These are phyloP conservation scores for Podospora pseudopauciseta DNA, from an alignment of 495 filamentous ascomycete genomes.

Conservation along the genomic window DNA sequence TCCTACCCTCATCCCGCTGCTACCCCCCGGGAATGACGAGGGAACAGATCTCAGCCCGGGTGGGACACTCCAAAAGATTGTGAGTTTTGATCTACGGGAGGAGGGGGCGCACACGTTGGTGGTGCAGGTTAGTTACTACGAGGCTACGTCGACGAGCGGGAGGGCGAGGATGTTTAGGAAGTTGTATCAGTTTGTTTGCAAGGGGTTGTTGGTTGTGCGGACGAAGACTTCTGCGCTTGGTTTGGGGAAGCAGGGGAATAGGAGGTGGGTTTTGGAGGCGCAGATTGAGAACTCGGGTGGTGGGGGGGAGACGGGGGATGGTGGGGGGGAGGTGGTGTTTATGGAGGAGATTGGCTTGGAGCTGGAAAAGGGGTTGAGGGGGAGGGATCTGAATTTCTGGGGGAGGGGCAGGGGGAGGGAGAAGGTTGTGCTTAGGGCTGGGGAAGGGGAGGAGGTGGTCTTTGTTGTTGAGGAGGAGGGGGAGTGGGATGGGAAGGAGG, in stretches of 20 bases:
- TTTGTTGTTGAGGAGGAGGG: conserved; percentile 74
- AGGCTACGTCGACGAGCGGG: conserved; percentile 60
- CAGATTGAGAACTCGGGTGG: conserved; percentile 72
- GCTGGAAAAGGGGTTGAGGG: conserved; percentile 45
- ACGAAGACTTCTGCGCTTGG: conserved; percentile 73
- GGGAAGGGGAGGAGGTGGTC: conserved; percentile 84
- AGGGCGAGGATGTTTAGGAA: conserved; percentile 87
- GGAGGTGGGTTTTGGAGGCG: conserved; percentile 71
- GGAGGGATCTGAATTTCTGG: conserved; percentile 50
- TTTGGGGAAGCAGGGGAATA: conserved; percentile 14
- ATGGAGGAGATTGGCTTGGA: conserved; percentile 55
- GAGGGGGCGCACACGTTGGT: conserved; percentile 90
- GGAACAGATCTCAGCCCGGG: conserved; percentile 57
- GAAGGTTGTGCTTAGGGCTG: conserved; percentile 32
- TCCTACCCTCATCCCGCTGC: conserved; percentile 5
- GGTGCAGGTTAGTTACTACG: conserved; percentile 90
- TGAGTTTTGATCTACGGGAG: conserved; percentile 84
- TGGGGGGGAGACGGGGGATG: conserved; percentile 39
- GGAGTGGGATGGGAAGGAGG: conserved; percentile 46
- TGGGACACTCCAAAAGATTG: conserved; percentile 75
- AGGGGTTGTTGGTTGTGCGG: conserved; percentile 80
- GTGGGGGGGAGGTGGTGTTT: conserved; percentile 57
- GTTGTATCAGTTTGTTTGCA: conserved; percentile 93
- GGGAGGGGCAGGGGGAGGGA: conserved; percentile 30
- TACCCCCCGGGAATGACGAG: background rate